Conservation (phyloP, 306 rosid species). For the Comarum palustre region DNA sequence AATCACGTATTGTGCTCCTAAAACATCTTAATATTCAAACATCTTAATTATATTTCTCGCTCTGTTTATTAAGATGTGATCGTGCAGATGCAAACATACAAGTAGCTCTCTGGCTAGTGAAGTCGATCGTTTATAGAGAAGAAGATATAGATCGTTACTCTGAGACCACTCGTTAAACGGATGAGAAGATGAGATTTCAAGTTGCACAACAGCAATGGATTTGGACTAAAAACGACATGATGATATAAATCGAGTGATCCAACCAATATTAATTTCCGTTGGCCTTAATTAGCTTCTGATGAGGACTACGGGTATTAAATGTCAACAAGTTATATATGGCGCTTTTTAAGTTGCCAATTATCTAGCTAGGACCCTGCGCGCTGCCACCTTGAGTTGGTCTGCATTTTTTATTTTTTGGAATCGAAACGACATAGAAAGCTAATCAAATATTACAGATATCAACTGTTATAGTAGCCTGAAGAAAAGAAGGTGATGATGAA, state of each 20-base stretch:
- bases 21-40: not conserved
- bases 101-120: not conserved
- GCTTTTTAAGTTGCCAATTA: not conserved
- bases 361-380: not conserved
- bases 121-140: not conserved
- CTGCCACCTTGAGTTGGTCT: not conserved
- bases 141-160: not conserved
- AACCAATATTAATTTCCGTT: not conserved
- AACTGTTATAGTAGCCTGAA: no score
- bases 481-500: no score
- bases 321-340: not conserved
- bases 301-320: not conserved
- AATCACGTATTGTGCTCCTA: not conserved
- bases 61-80: not conserved
- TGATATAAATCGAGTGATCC: not conserved
- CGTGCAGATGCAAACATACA: not conserved
- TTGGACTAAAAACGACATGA: not conserved
- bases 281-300: not conserved
- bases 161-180: constrained; percentile 17
- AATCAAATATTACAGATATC: no score
- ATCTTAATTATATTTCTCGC: not conserved
- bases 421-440: no score
- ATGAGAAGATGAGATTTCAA: not conserved
- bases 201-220: not conserved
- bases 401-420: no score